phyloP scores from a whole-genome alignment of 2,329 filamentous ascomycete genomes.

The Penicillium sp. region DNA sequence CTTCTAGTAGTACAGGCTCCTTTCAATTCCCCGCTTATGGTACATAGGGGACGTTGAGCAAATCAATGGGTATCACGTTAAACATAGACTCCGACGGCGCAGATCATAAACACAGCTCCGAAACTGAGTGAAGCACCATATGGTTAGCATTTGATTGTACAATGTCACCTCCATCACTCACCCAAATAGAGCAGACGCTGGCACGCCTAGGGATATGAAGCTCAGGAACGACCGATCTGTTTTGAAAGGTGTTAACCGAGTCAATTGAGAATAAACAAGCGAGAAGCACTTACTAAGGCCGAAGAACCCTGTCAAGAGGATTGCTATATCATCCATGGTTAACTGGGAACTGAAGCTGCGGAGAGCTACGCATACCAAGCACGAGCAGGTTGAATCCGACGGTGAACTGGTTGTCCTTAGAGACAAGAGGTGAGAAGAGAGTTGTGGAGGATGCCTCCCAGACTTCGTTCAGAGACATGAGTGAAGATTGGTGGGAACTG shows the following conservation, averaged over 20 bases:
- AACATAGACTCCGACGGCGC: conserved; percentile 96
- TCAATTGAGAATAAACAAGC: neutral
- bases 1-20: conserved; percentile 33
- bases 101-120: conserved; percentile 97
- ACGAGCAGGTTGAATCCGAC: conserved; percentile 73
- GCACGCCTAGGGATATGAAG: conserved; percentile 72
- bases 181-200: conserved; percentile 86
- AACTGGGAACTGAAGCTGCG: conserved; percentile 5
- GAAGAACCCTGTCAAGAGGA: conserved; percentile 73
- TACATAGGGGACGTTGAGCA: conserved; percentile 30
- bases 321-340: conserved; percentile 39
- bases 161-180: conserved; percentile 49
- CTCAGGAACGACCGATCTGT: conserved; percentile 76
- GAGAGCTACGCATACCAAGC: conserved; percentile 48
- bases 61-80: conserved; percentile 45
- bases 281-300: conserved; percentile 65
- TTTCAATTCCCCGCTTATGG: conserved; percentile 32
- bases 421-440: conserved; percentile 74
- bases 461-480: conserved; percentile 72
- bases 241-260: conserved; percentile 9
- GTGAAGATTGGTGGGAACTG: conserved; percentile 7
- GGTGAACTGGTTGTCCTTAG: conserved; percentile 78
- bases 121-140: conserved; percentile 55
- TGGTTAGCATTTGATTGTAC: conserved; percentile 8
- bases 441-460: conserved; percentile 89